phyloP scores from a whole-genome alignment of 2,329 filamentous ascomycete species.

The Trichoderma sp. region DNA sequence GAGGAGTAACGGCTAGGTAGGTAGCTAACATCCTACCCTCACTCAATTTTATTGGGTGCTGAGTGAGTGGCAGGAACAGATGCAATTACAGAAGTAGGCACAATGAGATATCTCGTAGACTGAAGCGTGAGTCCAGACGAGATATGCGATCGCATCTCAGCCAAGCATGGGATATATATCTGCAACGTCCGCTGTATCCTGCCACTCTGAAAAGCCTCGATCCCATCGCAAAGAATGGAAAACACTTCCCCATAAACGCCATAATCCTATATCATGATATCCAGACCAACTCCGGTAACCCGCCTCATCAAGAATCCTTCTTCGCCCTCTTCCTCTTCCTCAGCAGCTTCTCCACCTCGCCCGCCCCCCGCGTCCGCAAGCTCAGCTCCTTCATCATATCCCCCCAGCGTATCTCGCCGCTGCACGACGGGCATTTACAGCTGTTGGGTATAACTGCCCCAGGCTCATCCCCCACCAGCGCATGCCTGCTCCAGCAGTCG shows the following conservation, averaged over 20 bases:
- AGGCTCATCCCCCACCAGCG: conserved; percentile 45
- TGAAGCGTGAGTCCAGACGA: too few species aligned
- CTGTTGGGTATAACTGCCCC: conserved; percentile 64
- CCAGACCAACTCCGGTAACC: neutral
- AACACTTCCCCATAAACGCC: neutral
- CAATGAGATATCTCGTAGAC: too few species aligned
- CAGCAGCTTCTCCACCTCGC: conserved; percentile 70
- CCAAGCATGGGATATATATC: neutral
- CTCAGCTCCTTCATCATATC: conserved; percentile 82
- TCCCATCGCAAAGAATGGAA: neutral
- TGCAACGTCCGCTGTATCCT: neutral
- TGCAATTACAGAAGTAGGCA: too few species aligned
- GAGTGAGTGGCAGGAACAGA: too few species aligned
- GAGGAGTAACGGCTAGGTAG: too few species aligned
- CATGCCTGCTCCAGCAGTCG: conserved; percentile 59
- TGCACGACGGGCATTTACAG: conserved; percentile 73
- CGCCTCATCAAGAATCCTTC: conserved; percentile 26
- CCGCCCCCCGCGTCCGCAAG: conserved; percentile 68
- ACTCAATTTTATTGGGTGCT: too few species aligned
- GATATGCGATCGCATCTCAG: too few species aligned
- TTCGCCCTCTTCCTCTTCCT: conserved; percentile 51
- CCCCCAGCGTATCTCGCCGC: conserved; percentile 65
- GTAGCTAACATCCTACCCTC: too few species aligned
- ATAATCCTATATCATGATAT: too few species aligned
- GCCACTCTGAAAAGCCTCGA: neutral